A percentile compares a stretch with the other conserved stretches of the same genome.
Conservation (phyloP, 176 grass and related monocot species). For the Microstegium vimineum region DNA sequence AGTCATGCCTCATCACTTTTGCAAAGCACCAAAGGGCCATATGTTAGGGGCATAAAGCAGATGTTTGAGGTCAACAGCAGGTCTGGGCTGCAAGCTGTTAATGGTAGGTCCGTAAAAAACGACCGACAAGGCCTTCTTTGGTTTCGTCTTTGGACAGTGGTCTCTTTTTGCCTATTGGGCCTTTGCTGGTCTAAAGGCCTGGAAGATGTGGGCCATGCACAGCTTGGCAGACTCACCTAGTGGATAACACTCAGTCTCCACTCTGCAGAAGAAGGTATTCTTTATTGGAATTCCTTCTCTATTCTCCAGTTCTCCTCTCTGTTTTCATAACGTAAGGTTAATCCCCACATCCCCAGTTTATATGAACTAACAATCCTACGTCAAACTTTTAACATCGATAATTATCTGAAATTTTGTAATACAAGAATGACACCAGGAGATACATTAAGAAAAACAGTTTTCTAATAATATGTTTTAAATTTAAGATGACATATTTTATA, state of each 20-base stretch:
- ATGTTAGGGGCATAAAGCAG: not conserved
- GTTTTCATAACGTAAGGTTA: not conserved
- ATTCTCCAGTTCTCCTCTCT: not conserved
- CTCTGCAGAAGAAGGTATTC: not conserved
- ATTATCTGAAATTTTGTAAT: not conserved
- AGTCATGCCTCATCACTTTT: not conserved
- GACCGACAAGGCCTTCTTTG: not conserved
- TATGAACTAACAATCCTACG: not conserved
- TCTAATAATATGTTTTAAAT: not conserved
- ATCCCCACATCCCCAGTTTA: not conserved
- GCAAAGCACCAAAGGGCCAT: not conserved
- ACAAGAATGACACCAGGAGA: not conserved
- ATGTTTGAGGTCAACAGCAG: constrained; percentile 7
- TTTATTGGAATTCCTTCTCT: not conserved
- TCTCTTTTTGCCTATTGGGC: constrained; percentile 14
- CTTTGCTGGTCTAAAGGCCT: constrained; percentile 29
- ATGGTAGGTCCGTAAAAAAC: no score
- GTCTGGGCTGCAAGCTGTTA: not conserved
- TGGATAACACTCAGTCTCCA: not conserved
- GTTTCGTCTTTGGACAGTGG: not conserved
- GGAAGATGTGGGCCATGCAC: constrained; percentile 11
- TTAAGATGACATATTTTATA: not conserved
- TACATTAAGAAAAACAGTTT: not conserved
- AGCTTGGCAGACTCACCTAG: not conserved
- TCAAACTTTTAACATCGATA: not conserved